These are phyloP conservation scores for Glycine tomentella DNA, from an alignment of 306 rosid genomes.

Conservation along the genomic window DNA sequence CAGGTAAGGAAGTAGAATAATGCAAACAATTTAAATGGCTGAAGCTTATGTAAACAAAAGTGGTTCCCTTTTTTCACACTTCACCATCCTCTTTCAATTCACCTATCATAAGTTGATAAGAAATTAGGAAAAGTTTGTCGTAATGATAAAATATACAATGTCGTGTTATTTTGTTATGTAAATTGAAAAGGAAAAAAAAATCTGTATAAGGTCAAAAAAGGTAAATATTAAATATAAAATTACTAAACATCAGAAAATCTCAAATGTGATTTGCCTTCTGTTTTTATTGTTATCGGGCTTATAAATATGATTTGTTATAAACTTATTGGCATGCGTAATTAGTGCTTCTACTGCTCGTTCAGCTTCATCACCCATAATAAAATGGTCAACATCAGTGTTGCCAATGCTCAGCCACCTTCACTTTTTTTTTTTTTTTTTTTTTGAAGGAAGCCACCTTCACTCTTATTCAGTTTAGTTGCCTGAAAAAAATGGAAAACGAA, in stretches of 20 bases:
- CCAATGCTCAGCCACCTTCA: too few relatives aligned
- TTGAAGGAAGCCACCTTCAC: too few relatives aligned
- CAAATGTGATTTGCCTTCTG: not conserved
- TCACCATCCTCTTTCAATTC: not conserved
- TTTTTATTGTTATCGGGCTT: not conserved
- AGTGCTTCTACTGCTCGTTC: not conserved
- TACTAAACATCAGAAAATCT: not conserved
- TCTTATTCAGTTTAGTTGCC: too few relatives aligned
- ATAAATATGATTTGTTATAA: not conserved
- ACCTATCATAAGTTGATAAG: too few relatives aligned
- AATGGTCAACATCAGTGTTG: too few relatives aligned
- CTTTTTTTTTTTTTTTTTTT: too few relatives aligned
- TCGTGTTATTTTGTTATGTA: not conserved
- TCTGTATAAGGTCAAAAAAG: not conserved
- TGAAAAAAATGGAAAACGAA: not conserved
- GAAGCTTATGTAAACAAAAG: not conserved
- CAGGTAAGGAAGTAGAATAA: not conserved
- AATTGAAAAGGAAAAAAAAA: not conserved
- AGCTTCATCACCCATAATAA: too few relatives aligned
- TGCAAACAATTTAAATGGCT: not conserved
- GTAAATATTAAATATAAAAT: not conserved
- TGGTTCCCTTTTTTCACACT: not conserved
- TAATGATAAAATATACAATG: not conserved
- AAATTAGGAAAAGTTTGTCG: not conserved
- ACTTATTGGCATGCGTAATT: not conserved